A percentile compares a stretch with the other conserved stretches of the same genome.
phyloP scores from a whole-genome alignment of 2,329 filamentous ascomycete species.

The Ambrosiella cleistominuta region DNA sequence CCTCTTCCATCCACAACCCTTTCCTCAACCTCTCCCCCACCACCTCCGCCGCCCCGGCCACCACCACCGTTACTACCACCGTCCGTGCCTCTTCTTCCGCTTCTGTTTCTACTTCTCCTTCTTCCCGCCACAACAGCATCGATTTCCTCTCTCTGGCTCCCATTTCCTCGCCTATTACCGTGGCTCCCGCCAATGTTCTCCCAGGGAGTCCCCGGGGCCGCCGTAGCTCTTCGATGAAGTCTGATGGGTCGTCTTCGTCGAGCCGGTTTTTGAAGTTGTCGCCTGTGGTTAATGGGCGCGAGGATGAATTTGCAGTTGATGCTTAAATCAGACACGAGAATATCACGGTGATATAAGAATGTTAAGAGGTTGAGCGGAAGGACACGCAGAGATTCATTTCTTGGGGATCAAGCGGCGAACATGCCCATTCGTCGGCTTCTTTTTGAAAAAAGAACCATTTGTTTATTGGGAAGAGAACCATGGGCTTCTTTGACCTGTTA shows the following conservation, averaged over 20 bases:
- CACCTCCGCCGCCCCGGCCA: slow-evolving; percentile 38
- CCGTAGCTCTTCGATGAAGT: slow-evolving; percentile 38
- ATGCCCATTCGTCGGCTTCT: slow-evolving; percentile 8
- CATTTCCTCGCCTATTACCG: slow-evolving; percentile 1
- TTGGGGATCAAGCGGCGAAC: slow-evolving; percentile 2
- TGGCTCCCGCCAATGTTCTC: slow-evolving; percentile 16
- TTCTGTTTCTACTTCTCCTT: slow-evolving; percentile 31
- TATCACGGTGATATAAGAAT: too few species aligned
- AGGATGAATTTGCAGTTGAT: slow-evolving; percentile 31
- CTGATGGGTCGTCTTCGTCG: slow-evolving; percentile 18
- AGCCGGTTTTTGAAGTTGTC: slow-evolving; percentile 35
- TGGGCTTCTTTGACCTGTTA: not conserved
- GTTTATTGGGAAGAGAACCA: not conserved
- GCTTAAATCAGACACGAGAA: not conserved
- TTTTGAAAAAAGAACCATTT: not conserved
- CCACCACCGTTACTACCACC: slow-evolving; percentile 29
- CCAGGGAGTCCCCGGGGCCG: slow-evolving; percentile 19
- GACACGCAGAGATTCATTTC: not conserved
- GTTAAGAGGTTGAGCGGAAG: not conserved
- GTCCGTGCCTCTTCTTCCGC: slow-evolving; percentile 28
- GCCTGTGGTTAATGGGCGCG: slow-evolving; percentile 45
- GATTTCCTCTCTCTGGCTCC: slow-evolving; percentile 14
- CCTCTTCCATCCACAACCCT: not conserved
- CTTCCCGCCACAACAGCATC: slow-evolving; percentile 15
- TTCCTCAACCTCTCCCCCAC: slow-evolving; percentile 44